Percentiles rank a stretch among this genome's conserved stretches.
Conservation (phyloP, 116 monocot species). For the Cymodocea nodosa region DNA sequence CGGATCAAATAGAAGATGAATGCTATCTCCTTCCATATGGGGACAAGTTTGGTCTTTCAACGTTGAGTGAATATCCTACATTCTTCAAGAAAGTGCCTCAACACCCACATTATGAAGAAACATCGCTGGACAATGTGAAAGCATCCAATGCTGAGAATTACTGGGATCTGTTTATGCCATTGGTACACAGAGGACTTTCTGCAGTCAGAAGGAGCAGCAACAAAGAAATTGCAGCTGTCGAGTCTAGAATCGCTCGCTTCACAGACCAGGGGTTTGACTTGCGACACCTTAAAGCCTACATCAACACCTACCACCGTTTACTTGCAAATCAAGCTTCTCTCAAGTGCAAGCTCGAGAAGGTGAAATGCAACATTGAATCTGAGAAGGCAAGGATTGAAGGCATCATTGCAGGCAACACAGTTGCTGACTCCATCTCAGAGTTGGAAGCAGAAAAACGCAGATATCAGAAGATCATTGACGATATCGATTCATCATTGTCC, state of each 20-base stretch:
- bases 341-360: constrained; percentile 1
- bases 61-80: not conserved
- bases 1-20: not conserved
- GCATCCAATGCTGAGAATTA: constrained; percentile 7
- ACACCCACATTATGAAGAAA: constrained; percentile 9
- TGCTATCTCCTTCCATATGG: constrained; percentile 2
- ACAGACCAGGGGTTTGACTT: constrained; percentile 4
- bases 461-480: constrained; percentile 2
- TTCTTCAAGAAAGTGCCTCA: constrained; percentile 9
- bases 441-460: constrained; percentile 8
- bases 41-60: constrained; percentile 4
- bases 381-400: constrained; percentile 8
- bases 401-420: constrained; percentile 4
- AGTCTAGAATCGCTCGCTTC: constrained; percentile 5
- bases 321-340: not conserved
- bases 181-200: constrained; percentile 7
- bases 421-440: constrained; percentile 1
- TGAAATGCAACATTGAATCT: not conserved
- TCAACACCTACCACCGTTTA: not conserved
- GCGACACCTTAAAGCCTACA: constrained; percentile 9
- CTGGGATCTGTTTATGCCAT: constrained; percentile 12
- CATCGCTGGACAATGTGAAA: constrained; percentile 1
- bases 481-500: constrained; percentile 1
- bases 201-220: constrained; percentile 3
- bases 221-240: constrained; percentile 9